Evolutionary conservation across 208 protist species (phyloP), one percentile per base, ranked within the genome.

Genomic region (Wallacemonas sp.): DNA sequence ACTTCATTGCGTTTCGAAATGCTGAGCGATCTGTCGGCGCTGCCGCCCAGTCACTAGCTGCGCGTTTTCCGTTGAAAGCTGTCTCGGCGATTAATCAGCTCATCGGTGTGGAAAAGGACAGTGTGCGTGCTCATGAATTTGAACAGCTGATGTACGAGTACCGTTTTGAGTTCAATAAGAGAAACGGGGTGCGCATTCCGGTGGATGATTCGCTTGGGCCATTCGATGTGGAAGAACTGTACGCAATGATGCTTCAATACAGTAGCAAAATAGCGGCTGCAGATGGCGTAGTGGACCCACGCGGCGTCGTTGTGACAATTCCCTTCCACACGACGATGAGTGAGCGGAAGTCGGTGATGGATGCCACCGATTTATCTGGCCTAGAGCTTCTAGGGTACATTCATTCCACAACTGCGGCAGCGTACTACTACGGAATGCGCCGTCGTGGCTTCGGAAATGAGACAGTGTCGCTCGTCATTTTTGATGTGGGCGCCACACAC

Each of bases 21-120:
- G 80, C 74, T 27, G 97, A 98, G 26, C 72, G 93, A 39, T 96
- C 92, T 51, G 85, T 98, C 56, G 94, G 92, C 22, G 82, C 92
- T 5, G 74, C 88, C 24, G 95, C 95, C 2, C 88, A 90, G 49
- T 86, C 72, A 44, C 59, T 97, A 33, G 96, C 88, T 0, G 84
- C 90, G 22, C 88, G 94, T 17, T 97, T 97, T 70, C 94, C 94
- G 21, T 53, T 89, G 2, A 79, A 82, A 51, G 88, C 80, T 24
- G 77, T 77, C 2, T 68, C 72, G 17, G 78, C 82, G 31, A 68
- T 96, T 11, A 93, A 93, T 66, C 78, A 82, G 33, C 61, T 96
- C 0, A 64, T 93, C 41, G 75, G 87, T 14, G 56, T 91, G 39
- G 66, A 74, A 15, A 41, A 59, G 21, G 68, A 75, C 2, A 72